Base-by-base conservation (phyloP, 768 basidiomycete genomes). In the Lentinula sp. region DNA sequence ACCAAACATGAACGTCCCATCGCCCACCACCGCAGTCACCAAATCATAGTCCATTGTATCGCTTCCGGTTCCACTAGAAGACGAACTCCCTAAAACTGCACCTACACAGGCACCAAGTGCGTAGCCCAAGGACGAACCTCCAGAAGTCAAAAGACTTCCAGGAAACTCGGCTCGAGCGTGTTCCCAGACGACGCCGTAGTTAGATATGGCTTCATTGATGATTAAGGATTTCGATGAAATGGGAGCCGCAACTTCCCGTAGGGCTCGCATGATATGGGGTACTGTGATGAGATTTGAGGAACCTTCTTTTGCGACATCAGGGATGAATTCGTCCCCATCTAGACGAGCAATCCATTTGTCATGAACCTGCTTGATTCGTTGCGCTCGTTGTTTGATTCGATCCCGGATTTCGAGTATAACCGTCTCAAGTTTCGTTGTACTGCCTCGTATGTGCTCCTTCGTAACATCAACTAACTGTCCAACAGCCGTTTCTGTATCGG, bases 81-180 rank as follows among this genome's bases (percentile, higher is more conserved):
- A 35, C 35, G 20, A 32, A 36, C 37, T 36, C 15, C 49, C 58
- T 5, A 89, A 64, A 49, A 74, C 67, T 1, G 81, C 81, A 2
- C 89, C 88, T 4, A 90, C 72, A 3, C 85, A 81, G 0, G 83
- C 87, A 46, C 85, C 88, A 3, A 89, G 71, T 2, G 79, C 81
- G 85, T 86, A 90, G 0, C 88, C 89, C 39, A 91, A 75, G 8
- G 85, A 83, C 0, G 85, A 83, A 4, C 83, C 88, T 2, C 88
- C 88, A 10, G 84, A 85, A 12, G 77, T 69, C 13, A 88, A 62
- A 52, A 85, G 70, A 52, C 74, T 76, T 1, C 85, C 86, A 1
- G 84, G 76, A 1, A 63, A 46, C 36, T 81, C 79, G 0, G 84
- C 79, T 16, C 77, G 74, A 67, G 89, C 71, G 67, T 90, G 87